Conservation (phyloP, 2,329 filamentous ascomycete species). For the Amauroascus niger region DNA sequence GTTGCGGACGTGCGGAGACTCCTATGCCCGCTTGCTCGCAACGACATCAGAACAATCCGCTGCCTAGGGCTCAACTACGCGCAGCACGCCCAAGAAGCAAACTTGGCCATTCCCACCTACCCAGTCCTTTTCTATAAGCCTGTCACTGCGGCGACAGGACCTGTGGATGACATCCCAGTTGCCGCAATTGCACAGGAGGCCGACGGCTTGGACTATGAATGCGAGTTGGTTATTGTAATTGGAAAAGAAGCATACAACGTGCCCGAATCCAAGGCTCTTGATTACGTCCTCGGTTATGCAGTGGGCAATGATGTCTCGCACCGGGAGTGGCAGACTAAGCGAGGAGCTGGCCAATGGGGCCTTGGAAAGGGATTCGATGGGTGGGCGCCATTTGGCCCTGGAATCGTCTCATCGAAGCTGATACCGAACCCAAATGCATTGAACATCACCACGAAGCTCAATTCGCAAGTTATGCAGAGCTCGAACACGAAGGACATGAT, state of each 20-base stretch:
- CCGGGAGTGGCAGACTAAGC: slow-evolving; percentile 63
- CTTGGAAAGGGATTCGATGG: slow-evolving; percentile 66
- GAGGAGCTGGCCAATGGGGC: slow-evolving; percentile 59
- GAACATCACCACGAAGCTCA: slow-evolving; percentile 39
- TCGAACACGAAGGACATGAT: slow-evolving; percentile 42
- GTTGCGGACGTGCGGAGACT: slow-evolving; percentile 45
- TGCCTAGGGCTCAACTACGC: slow-evolving; percentile 65
- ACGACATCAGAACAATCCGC: slow-evolving; percentile 56
- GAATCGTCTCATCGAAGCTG: slow-evolving; percentile 51
- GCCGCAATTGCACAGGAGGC: slow-evolving; percentile 55
- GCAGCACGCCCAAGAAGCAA: slow-evolving; percentile 60
- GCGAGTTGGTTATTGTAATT: slow-evolving; percentile 65
- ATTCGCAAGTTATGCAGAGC: slow-evolving; percentile 42
- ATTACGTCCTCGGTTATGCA: slow-evolving; percentile 64
- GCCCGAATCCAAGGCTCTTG: slow-evolving; percentile 54
- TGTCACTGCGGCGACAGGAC: slow-evolving; percentile 54
- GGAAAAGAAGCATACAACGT: slow-evolving; percentile 58
- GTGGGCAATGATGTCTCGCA: slow-evolving; percentile 74
- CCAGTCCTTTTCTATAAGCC: slow-evolving; percentile 70
- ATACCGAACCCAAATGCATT: slow-evolving; percentile 36
- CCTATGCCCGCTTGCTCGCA: slow-evolving; percentile 53
- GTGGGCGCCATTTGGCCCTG: slow-evolving; percentile 64
- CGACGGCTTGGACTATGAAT: slow-evolving; percentile 66
- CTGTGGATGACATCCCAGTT: slow-evolving; percentile 57
- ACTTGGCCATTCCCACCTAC: slow-evolving; percentile 58